These are phyloP conservation scores for Calocera cornea DNA, from an alignment of 768 basidiomycete genomes.

Conservation along the genomic window DNA sequence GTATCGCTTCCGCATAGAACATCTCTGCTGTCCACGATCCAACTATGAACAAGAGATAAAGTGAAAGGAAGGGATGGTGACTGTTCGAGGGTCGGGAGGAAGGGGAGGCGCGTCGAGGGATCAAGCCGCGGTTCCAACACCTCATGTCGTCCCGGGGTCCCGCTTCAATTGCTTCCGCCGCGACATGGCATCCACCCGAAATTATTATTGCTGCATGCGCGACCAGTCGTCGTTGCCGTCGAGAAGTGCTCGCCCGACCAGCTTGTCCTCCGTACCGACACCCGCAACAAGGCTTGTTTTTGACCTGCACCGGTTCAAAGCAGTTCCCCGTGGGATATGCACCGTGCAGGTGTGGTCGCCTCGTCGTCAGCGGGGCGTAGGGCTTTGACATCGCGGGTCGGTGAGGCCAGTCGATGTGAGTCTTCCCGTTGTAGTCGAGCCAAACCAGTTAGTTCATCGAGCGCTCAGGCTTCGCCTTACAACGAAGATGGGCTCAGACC, in stretches of 20 bases:
- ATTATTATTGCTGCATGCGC: not conserved
- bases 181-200: not conserved
- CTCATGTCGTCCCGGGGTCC: constrained; percentile 3
- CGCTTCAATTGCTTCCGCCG: not conserved
- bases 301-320: not conserved
- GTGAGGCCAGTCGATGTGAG: not conserved
- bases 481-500: not conserved
- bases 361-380: not conserved
- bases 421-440: not conserved
- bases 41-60: not conserved
- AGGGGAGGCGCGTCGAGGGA: constrained; percentile 3
- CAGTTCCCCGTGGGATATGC: not conserved
- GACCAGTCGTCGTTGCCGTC: too few species aligned
- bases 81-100: not conserved
- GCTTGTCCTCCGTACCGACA: not conserved
- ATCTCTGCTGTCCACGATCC: constrained; percentile 12
- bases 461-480: not conserved
- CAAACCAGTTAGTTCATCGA: not conserved
- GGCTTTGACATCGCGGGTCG: not conserved
- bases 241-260: not conserved
- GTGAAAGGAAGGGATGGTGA: not conserved
- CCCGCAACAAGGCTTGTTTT: not conserved
- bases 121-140: not conserved
- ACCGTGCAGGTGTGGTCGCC: not conserved
- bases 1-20: constrained; percentile 91